These are phyloP conservation scores for Hypoxylon fuscum DNA, from an alignment of 495 filamentous ascomycete genomes.

Conservation along the genomic window DNA sequence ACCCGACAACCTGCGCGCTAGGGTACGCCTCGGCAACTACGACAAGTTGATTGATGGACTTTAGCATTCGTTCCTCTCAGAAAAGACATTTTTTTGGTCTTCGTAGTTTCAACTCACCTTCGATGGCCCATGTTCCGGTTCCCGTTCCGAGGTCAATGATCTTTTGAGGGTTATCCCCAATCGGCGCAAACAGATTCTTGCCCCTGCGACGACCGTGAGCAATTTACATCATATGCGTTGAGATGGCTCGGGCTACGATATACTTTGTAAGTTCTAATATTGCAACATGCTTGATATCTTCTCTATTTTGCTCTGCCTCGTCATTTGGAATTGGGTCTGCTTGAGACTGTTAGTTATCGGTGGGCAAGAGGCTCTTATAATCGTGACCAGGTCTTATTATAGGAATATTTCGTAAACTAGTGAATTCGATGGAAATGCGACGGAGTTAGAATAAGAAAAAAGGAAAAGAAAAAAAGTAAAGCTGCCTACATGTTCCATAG, in stretches of 20 bases:
- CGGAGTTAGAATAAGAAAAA: background rate
- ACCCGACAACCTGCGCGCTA: conserved; percentile 50
- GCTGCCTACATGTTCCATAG: conserved; percentile 31
- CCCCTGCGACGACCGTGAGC: background rate
- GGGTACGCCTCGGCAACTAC: conserved; percentile 60
- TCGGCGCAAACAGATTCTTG: conserved; percentile 54
- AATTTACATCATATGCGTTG: background rate
- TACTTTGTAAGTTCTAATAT: conserved; percentile 54
- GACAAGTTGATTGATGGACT: conserved; percentile 41
- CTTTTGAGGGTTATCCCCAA: conserved; percentile 49
- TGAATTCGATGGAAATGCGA: background rate
- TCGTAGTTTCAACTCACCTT: conserved; percentile 43
- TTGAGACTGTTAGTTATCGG: background rate
- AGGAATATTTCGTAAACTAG: background rate
- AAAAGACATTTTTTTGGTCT: background rate
- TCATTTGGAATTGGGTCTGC: conserved; percentile 39
- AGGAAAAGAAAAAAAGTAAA: background rate
- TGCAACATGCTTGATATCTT: conserved; percentile 65
- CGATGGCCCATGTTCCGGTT: conserved; percentile 67
- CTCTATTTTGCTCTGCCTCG: conserved; percentile 34
- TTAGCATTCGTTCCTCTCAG: conserved; percentile 38
- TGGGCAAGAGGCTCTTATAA: background rate
- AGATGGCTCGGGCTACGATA: too few species aligned
- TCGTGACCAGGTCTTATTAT: background rate
- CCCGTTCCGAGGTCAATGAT: conserved; percentile 65